A percentile compares a stretch with the other conserved stretches of the same genome.
Evolutionary conservation across 441 rosid species (phyloP).

Genomic region (Adansonia grandidieri): DNA sequence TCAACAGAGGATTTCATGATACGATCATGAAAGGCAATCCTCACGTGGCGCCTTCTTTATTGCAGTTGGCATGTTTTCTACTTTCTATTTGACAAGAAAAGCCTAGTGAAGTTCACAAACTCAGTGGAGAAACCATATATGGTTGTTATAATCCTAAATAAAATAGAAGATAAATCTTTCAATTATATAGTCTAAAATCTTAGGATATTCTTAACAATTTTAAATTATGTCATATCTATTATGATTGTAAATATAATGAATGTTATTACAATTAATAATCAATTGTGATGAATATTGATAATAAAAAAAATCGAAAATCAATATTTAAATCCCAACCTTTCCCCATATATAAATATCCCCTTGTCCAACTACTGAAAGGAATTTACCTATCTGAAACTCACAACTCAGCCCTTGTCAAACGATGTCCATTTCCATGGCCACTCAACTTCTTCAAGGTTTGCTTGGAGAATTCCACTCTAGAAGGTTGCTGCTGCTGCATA

Average conservation of each 20-base stretch:
- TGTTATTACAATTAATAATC: no score
- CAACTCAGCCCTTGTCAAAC: constrained; percentile 27
- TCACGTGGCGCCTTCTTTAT: constrained; percentile 42
- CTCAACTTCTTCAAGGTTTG: constrained; percentile 42
- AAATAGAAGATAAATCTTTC: constrained; percentile 27
- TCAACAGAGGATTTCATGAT: constrained; percentile 36
- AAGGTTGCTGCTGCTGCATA: constrained; percentile 51
- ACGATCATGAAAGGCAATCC: constrained; percentile 33
- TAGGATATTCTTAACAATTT: constrained; percentile 45
- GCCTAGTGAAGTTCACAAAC: constrained; percentile 36
- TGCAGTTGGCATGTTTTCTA: constrained; percentile 44
- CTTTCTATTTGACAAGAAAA: constrained; percentile 42
- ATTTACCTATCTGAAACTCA: constrained; percentile 24
- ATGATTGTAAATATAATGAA: no score
- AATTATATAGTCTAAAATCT: constrained; percentile 28
- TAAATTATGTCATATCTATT: no score
- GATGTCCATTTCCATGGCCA: constrained; percentile 52
- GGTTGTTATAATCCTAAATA: constrained; percentile 23
- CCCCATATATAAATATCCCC: constrained; percentile 47
- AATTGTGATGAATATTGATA: no score
- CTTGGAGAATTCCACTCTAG: constrained; percentile 61
- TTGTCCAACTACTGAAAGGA: constrained; percentile 35
- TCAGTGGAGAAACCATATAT: constrained; percentile 41
- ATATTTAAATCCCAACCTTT: constrained; percentile 35
- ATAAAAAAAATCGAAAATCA: background rate